Base-by-base conservation (phyloP, 371 early-diverging fungal species). In the Circinella umbellata region DNA sequence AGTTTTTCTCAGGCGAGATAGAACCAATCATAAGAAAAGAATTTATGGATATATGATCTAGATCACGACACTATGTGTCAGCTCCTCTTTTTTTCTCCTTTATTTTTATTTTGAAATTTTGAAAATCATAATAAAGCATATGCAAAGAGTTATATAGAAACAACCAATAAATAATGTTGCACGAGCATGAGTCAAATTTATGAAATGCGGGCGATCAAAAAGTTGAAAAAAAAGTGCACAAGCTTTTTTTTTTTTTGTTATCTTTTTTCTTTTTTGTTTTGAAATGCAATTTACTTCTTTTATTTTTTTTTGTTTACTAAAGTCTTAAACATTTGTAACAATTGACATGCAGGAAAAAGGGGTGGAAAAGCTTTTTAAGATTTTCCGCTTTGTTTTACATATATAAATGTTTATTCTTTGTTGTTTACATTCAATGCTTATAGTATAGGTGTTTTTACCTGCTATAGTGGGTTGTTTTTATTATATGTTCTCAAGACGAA, bases 191-290 rank as follows among this genome's bases (percentile, higher is more conserved):
- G 57, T 57, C 57, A 57, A 34, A 42, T 42, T 42, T 9, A 42
- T 42, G 11, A 27, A n/a, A 7, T 17, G 57, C 57, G 57, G 57
- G 57, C 57, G 57, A 57, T 57, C 57, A 57, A 57, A 57, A 42
- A 42, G 3, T 9, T 9, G 11, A 42, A 42, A 42, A 42, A 42
- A 42, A 42, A 42, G 42, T 27, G 34, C 57, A 57, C 18, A 27
- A 57, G n/a, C 53, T 9, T 42, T 42, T 42, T 39, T 4, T 39
- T 39, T 42, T 42, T 42, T 42, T 42, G 42, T 42, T 11, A 42
- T 11, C 42, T 11, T 42, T 6, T 9, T 9, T 13, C 5, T 13
- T 13, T 51, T 51, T 51, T 51, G 51, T 51, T 51, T 51, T n/a
- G n/a, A 51, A 14, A 17, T 51, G 51, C 7, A 51, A 17, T 51